Evolutionary conservation across 495 filamentous ascomycete genomes (phyloP).

Genomic region (Symbiotaphrina buchneri): DNA sequence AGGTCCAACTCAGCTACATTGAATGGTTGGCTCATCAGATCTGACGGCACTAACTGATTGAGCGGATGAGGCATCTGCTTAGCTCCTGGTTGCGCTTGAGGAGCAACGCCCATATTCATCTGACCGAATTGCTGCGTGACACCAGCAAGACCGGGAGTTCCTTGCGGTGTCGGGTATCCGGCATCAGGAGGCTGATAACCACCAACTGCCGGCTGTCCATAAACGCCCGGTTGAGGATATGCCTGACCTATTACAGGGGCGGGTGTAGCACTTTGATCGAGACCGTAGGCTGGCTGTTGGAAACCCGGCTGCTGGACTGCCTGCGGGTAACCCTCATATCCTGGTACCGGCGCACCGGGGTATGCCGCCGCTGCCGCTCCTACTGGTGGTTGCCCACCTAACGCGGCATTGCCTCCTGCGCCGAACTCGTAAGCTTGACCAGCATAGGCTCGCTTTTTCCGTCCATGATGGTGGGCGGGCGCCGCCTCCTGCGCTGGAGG

Average conservation of each 20-base stretch:
- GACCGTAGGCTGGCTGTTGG: conserved; percentile 6
- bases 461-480: conserved; percentile 25
- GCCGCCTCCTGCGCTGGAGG: conserved; percentile 15
- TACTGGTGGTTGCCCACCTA: conserved; percentile 30
- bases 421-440: conserved; percentile 88
- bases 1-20: conserved; percentile 82
- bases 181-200: conserved; percentile 43
- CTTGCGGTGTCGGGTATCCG: conserved; percentile 33
- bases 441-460: conserved; percentile 85
- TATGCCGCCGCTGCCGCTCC: conserved; percentile 6
- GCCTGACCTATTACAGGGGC: neutral
- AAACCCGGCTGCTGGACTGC: conserved; percentile 21
- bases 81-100: conserved; percentile 25
- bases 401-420: conserved; percentile 62
- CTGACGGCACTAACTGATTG: conserved; percentile 81
- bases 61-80: conserved; percentile 32
- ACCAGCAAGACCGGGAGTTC: conserved; percentile 35
- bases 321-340: conserved; percentile 30
- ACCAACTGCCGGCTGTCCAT: conserved; percentile 21
- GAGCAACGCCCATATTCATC: conserved; percentile 49
- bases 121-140: conserved; percentile 68
- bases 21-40: conserved; percentile 79
- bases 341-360: conserved; percentile 15
- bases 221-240: conserved; percentile 6
- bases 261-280: neutral